phyloP scores from a whole-genome alignment of 1,139 yeast species.

The Tardiomyces digboiensis region DNA sequence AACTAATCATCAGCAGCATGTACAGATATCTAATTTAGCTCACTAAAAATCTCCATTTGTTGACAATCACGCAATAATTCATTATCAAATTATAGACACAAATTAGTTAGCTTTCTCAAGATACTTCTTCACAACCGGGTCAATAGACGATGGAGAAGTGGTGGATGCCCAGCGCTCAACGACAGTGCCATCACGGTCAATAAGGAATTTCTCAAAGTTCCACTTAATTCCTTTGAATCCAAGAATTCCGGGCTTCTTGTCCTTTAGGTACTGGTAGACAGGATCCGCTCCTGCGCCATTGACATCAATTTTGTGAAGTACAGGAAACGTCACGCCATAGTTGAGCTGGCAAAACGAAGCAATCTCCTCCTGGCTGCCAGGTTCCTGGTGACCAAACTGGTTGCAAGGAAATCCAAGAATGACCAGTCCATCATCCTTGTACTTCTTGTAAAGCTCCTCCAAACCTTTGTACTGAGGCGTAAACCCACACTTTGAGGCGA shows the following conservation, averaged over 20 bases:
- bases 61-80: too few relatives aligned
- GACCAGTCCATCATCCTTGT: slow-evolving; percentile 63
- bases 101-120: too few relatives aligned
- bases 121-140: slow-evolving; percentile 37
- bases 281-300: slow-evolving; percentile 79
- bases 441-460: slow-evolving; percentile 73
- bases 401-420: slow-evolving; percentile 90
- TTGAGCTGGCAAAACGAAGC: slow-evolving; percentile 51
- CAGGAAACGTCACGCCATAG: slow-evolving; percentile 84
- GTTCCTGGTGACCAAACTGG: slow-evolving; percentile 90
- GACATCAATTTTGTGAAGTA: slow-evolving; percentile 79
- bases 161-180: slow-evolving; percentile 59
- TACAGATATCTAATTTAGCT: not conserved
- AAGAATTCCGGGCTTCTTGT: slow-evolving; percentile 49
- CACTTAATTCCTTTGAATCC: slow-evolving; percentile 82
- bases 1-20: not conserved
- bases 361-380: slow-evolving; percentile 59
- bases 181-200: slow-evolving; percentile 66
- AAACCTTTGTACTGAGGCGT: slow-evolving; percentile 68
- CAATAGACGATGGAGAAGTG: slow-evolving; percentile 55
- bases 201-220: slow-evolving; percentile 91
- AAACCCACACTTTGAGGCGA: slow-evolving; percentile 68
- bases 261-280: slow-evolving; percentile 69
- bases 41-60: too few relatives aligned
- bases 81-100: slow-evolving; percentile 65